Base-by-base conservation (phyloP, 176 grass and related monocot genomes). In the Guadua angustifolia region DNA sequence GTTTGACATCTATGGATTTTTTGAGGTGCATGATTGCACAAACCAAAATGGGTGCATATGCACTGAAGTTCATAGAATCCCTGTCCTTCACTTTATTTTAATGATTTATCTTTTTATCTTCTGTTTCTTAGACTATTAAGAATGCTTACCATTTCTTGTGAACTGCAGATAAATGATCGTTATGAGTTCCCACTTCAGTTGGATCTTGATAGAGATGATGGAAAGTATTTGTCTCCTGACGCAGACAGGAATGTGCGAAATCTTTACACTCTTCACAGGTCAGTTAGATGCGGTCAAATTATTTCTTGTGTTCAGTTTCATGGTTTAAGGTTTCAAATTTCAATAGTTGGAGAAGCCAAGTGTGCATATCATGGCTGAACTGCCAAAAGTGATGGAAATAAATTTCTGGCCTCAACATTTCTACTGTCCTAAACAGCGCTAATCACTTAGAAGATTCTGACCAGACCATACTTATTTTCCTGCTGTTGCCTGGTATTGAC, bases 241-340 rank as follows among this genome's bases (percentile, higher is more conserved):
- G 46, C 97, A 71, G 93, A 99, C 66, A 99, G 91, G 83, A 92
- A 70, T 79, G 93, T 99, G 74, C 91, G 93, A 9, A 99, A 99
- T 75, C 91, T 99, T 65, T 99, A 99, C 84, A 96, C 91, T 52
- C 93, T 99, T 86, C 97, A 99, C 84, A 96, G 97, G 97, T 99
- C 71, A 58, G 47, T 62, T 1, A 56, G 66, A 69, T 79, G 26
- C 81, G 46, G 5, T 43, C 7, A 35, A 58, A 43, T 15, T 22
- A 45, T 77, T 42, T 70, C 47, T 53, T 67, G 44, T 85, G 69
- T 71, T 77, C 57, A 26, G 9, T 77, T 85, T 36, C 36, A 47
- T 72, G 2, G 1, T 65, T 76, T 82, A 67, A 63, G 25, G 55
- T 69, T 66, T 89, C 15, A 45, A 69, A 66, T 79, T 25, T 66